Evolutionary conservation across 192 early-diverging fungal genomes (phyloP).

Genomic region (Entomortierella beljakovae): DNA sequence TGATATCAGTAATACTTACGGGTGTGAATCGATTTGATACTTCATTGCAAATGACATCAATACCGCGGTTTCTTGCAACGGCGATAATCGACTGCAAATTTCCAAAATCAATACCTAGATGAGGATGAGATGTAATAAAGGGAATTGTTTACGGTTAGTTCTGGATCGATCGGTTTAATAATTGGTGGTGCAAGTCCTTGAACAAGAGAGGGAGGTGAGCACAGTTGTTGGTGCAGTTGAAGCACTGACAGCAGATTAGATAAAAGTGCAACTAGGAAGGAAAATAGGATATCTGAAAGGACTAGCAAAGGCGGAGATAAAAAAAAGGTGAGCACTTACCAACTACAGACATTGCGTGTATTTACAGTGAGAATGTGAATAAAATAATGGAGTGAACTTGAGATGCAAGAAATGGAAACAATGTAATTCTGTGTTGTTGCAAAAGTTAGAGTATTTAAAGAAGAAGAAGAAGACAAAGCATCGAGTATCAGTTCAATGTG

Average conservation of each 20-base stretch:
- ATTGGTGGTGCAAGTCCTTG: background rate
- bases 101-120: constrained; percentile 97
- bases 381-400: background rate
- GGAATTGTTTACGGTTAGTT: background rate
- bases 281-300: no score
- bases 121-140: background rate
- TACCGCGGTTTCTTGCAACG: constrained; percentile 97
- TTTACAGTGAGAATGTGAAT: constrained; percentile 13
- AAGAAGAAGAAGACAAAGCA: no score
- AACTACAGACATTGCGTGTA: constrained; percentile 49
- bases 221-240: no score
- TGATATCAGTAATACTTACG: constrained; percentile 62
- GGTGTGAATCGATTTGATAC: constrained; percentile 97
- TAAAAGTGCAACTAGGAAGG: no score
- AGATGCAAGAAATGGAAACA: background rate
- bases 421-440: no score
- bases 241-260: no score
- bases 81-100: constrained; percentile 97
- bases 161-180: background rate
- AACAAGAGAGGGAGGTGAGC: background rate
- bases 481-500: background rate
- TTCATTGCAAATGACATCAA: constrained; percentile 98
- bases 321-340: constrained; percentile 25
- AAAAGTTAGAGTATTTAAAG: background rate
- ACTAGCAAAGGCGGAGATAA: background rate